These are phyloP conservation scores for Ascochyta koolunga DNA, from an alignment of 2,329 filamentous ascomycete species.

Conservation along the genomic window DNA sequence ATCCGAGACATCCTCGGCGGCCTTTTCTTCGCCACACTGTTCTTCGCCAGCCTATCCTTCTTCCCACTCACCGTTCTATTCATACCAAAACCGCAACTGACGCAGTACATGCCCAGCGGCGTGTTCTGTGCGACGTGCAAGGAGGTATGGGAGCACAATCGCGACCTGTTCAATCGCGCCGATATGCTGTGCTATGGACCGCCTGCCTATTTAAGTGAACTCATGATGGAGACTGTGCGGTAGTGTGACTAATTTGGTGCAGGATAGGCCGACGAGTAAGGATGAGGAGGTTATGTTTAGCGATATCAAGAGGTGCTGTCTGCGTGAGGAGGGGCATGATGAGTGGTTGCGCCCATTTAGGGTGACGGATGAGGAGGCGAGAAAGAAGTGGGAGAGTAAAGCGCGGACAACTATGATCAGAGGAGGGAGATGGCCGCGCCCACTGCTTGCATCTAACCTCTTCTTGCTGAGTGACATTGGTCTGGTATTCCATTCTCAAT, in stretches of 20 bases:
- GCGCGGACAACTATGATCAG: background rate
- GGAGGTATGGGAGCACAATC: conserved; percentile 9
- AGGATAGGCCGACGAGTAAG: background rate
- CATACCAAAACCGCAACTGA: conserved; percentile 2
- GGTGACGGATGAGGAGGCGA: background rate
- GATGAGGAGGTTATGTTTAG: conserved; percentile 8
- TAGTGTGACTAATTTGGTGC: background rate
- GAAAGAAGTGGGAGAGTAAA: background rate
- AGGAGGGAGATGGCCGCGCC: background rate
- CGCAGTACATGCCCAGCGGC: background rate
- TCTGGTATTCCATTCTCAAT: background rate
- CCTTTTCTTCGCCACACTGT: background rate
- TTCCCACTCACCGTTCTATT: background rate
- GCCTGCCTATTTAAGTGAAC: background rate
- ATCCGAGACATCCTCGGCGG: background rate
- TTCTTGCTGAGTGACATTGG: conserved; percentile 12
- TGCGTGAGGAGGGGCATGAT: background rate
- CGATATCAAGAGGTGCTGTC: conserved; percentile 9
- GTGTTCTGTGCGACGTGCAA: conserved; percentile 8
- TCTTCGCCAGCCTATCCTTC: background rate
- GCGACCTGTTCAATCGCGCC: conserved; percentile 2
- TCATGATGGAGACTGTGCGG: background rate
- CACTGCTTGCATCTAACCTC: conserved; percentile 1
- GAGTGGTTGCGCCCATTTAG: conserved; percentile 9
- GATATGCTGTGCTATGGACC: conserved; percentile 11